Evolutionary conservation across 2,329 filamentous ascomycete genomes (phyloP).

Genomic region (Fusarium decemcellulare): DNA sequence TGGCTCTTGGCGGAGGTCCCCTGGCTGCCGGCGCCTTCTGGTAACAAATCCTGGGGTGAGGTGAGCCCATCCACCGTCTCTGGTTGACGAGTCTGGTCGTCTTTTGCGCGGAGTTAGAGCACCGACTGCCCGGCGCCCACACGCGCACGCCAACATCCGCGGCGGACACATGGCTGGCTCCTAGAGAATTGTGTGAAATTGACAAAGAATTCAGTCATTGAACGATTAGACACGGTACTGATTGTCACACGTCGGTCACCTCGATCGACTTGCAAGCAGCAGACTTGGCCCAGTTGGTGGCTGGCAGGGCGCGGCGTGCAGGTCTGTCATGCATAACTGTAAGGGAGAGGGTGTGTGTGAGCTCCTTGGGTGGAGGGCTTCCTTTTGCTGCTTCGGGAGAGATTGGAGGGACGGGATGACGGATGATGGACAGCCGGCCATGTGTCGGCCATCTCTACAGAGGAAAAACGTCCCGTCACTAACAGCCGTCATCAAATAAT

Average conservation of each 20-base stretch:
- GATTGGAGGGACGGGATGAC: slow-evolving; percentile 31
- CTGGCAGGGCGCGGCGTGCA: slow-evolving; percentile 26
- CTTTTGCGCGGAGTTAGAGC: slow-evolving; percentile 23
- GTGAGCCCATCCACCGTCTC: slow-evolving; percentile 34
- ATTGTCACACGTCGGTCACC: slow-evolving; percentile 17
- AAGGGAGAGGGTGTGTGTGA: slow-evolving; percentile 2
- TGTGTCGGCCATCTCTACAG: slow-evolving; percentile 25
- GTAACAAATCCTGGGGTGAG: slow-evolving; percentile 38
- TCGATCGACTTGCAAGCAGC: background rate
- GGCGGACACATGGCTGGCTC: slow-evolving; percentile 5
- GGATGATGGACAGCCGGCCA: slow-evolving; percentile 29
- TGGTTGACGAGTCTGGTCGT: slow-evolving; percentile 18
- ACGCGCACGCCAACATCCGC: slow-evolving; percentile 10
- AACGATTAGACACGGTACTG: slow-evolving; percentile 5
- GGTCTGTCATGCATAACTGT: slow-evolving; percentile 42
- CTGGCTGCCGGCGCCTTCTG: slow-evolving; percentile 28
- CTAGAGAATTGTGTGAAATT: background rate
- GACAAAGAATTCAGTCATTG: slow-evolving; percentile 1
- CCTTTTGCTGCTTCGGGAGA: slow-evolving; percentile 6
- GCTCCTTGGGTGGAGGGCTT: background rate
- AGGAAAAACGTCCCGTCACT: slow-evolving; percentile 18
- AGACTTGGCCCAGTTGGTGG: slow-evolving; percentile 11
- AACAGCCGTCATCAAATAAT: slow-evolving; percentile 28
- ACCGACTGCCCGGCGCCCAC: slow-evolving; percentile 2
- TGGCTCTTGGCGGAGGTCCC: slow-evolving; percentile 33